Percentiles rank a stretch among this genome's conserved stretches.
Evolutionary conservation across 202 grass and related monocot genomes (phyloP).

Genomic region (Digitaria exilis): DNA sequence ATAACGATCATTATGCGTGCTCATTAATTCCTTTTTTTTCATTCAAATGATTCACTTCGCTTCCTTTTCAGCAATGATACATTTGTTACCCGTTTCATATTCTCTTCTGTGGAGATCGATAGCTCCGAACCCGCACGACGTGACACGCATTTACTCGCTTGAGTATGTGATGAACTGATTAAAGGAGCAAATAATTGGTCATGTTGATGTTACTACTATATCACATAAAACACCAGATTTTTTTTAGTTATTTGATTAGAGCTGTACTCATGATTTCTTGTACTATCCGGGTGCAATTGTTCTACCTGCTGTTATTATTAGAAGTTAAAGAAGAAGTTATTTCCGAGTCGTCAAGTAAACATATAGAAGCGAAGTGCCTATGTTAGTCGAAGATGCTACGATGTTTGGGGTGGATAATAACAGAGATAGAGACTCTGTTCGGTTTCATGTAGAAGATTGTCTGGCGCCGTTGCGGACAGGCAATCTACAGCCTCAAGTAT

Average conservation of each 20-base stretch:
- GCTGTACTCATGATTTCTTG: not conserved
- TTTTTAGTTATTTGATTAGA: not conserved
- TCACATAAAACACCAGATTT: not conserved
- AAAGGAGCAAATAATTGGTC: conserved; percentile 28
- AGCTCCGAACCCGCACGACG: conserved; percentile 12
- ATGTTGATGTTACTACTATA: not conserved
- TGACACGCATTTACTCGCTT: conserved; percentile 42
- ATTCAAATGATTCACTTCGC: conserved; percentile 24
- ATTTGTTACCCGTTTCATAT: conserved; percentile 4
- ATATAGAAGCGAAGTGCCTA: not conserved
- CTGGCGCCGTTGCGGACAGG: not conserved
- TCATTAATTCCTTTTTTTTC: not conserved
- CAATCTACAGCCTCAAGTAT: not conserved
- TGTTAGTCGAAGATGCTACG: too few relatives aligned
- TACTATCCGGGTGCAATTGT: not conserved
- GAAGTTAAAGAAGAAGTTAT: not conserved
- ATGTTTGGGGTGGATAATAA: too few relatives aligned
- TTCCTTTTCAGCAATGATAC: conserved; percentile 49
- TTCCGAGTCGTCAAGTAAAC: not conserved
- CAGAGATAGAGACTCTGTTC: too few relatives aligned
- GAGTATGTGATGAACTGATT: conserved; percentile 8
- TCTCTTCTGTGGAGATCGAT: not conserved
- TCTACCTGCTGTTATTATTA: not conserved
- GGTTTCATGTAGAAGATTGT: not conserved
- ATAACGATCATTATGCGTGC: not conserved